Evolutionary conservation across 176 grass and related monocot species (phyloP), one percentile per base, ranked within the genome.

Genomic region (Cocos nucifera): DNA sequence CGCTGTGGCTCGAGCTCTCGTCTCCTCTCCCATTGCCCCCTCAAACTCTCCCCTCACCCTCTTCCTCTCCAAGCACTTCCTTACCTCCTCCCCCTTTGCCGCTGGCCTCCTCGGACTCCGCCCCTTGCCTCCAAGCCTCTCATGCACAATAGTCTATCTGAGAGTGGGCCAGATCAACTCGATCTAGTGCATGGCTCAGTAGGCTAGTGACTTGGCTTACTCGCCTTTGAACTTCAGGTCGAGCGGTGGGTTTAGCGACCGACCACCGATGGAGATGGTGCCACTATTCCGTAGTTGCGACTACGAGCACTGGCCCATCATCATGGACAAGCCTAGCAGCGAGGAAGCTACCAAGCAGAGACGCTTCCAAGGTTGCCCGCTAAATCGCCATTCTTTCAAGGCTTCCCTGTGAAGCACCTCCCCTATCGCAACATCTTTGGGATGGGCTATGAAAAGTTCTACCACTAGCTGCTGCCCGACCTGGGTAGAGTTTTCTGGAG

Each of bases 261-360:
- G 81, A 2, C 87, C 84, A 19, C 84, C 87, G 1, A 87, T 84
- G 19, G 93, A 98, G 53, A 83, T 98, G 79, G 87, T 81, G 15
- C 87, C 93, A 0, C 79, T 98, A 1, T 98, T 98, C 63, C 84
- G 87, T 0, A 84, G 87, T 0, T 98, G 93, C 69, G 87, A 98
- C 73, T 98, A 98, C 67, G 87, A 98, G 78, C 93, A 92, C 84
- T 98, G 82, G 93, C 79, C 92, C 62, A 92, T 98, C 61, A 87
- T 98, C 56, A 89, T 92, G 87, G 93, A 98, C 61, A 98, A 86
- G 76, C 93, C 93, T 9, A 87, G 84, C 16, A 81, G 87, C 24
- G 81, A 92, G 70, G 73, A 76, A 10, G 87, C 93, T 44, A 74
- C 84, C 17, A 98, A 98, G 62, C 84, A 98, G 71, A 1, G 23